Base-by-base conservation (phyloP, 495 filamentous ascomycete species). In the Bryoglossum gracile region DNA sequence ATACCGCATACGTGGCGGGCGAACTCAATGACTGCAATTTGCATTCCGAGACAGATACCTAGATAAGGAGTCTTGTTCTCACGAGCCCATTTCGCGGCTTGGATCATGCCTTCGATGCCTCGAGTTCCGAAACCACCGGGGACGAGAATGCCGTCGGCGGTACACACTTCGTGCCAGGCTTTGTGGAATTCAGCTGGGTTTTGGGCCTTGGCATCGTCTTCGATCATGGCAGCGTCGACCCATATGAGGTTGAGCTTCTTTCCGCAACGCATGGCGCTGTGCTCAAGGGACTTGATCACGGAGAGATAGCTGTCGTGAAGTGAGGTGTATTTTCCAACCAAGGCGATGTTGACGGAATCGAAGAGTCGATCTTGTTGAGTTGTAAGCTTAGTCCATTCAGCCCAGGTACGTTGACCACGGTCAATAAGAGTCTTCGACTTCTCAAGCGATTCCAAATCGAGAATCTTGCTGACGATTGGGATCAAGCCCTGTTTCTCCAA, bases 41-140 rank as follows among this genome's bases (percentile, higher is more conserved):
- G 92, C 81, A 98, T 86, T 30, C 92, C 92, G 13, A 98, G 78
- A 64, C 92, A 98, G 47, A 98, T 84, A 44, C 92, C 91, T 6
- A 97, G 75, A 68, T 84, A 95, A 18, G 91, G 91, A 3, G 73
- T 75, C 33, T 83, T 82, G 51, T 87, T 82, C 38, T 83, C 81
- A 28, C 92, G 83, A 8, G 91, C 89, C 83, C 84, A 95, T 36
- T 80, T 80, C 24, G 83, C 81, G 2, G 83, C 87, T 44, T 76
- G 68, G 52, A 96, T 83, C 90, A 96, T 98, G 41, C 92, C 92
- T 51, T 85, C 79, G 0, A 80, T 87, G 33, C 86, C 92, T 48
- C 92, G 74, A 33, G 70, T 60, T 10, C 90, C 92, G 60, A 97
- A 98, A 2, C 91, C 92, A 17, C 91, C 92, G 18, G 84, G 84